phyloP scores from a whole-genome alignment of 2,329 filamentous ascomycete species.

The Pestalotiopsis sp. region DNA sequence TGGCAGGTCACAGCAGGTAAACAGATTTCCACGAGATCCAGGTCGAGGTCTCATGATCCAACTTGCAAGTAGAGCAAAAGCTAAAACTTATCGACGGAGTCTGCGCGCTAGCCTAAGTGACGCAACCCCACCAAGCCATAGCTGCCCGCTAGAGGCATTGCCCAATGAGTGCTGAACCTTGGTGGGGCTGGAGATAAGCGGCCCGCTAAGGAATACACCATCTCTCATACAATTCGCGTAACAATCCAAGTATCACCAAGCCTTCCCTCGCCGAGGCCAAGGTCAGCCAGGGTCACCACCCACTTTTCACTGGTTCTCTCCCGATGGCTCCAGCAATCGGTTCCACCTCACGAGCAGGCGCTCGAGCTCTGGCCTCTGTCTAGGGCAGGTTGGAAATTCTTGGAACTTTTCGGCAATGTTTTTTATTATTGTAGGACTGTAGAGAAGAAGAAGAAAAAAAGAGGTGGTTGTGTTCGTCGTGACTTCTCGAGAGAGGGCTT shows the following conservation, averaged over 20 bases:
- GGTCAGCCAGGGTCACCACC: not conserved
- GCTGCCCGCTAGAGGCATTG: not conserved
- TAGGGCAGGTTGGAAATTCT: not conserved
- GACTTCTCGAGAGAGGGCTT: not conserved
- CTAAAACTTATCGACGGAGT: not conserved
- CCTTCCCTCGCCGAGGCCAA: not conserved
- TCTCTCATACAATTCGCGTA: not conserved
- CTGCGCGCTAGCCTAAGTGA: not conserved
- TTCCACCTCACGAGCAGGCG: not conserved
- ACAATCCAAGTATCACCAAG: not conserved
- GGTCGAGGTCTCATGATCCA: constrained; percentile 2
- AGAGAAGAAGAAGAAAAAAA: not conserved
- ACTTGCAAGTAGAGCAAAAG: not conserved
- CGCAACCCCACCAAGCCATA: constrained; percentile 3
- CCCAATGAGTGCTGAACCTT: not conserved
- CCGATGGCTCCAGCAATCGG: not conserved
- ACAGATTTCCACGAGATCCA: not conserved
- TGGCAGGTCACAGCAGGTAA: too few species aligned
- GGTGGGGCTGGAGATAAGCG: constrained; percentile 10
- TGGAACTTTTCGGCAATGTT: not conserved
- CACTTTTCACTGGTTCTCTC: not conserved
- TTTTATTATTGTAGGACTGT: not conserved
- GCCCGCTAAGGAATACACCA: not conserved
- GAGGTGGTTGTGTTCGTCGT: not conserved
- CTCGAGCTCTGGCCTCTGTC: not conserved